Evolutionary conservation across 805 yeast species (phyloP), one percentile per base, ranked within the genome.

Genomic region (Wickerhamomyces strasburgensis): DNA sequence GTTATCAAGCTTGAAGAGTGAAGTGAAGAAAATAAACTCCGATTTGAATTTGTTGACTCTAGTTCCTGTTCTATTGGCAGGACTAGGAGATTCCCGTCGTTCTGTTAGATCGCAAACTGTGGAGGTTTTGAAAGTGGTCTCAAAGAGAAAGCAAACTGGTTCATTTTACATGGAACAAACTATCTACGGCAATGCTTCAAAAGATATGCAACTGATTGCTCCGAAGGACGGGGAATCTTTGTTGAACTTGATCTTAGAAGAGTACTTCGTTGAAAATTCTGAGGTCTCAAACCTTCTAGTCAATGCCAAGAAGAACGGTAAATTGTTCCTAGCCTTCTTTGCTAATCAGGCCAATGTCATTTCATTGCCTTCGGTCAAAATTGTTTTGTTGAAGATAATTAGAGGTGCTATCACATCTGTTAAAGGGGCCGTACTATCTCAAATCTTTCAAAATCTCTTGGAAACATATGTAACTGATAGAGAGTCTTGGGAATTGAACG

Each of bases 171-270:
- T 81, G 57, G 70, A 69, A 21, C 67, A 73, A 14, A 65, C 68
- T 31, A 65, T 87, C 13, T 89, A 82, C 53, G 87, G 82, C 10
- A 52, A 52, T 3, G 56, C 64, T 7, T 65, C 73, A 3, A 50
- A 62, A 10, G 61, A 67, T 14, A 58, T 83, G 34, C 74, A 81
- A 18, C 64, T 80, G 37, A 67, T 85, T 18, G 62, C 80, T 16
- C 82, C 87, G 26, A 73, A 73, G 31, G 95, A 87, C 53, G 75
- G 78, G n/a, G 58, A 58, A 15, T 38, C 48, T 2, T 59, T 84
- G 45, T 40, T 75, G 13, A 51, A 56, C 13, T 58, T 59, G 6
- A 51, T 78, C 29, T 42, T 63, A 39, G 61, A 65, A 7, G 77
- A 72, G 38, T 66, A 73, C 37, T 60, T 65, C 15, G 57, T 78